Evolutionary conservation across 805 yeast species (phyloP), one percentile per base, ranked within the genome.

Genomic region (Candida verbasci): DNA sequence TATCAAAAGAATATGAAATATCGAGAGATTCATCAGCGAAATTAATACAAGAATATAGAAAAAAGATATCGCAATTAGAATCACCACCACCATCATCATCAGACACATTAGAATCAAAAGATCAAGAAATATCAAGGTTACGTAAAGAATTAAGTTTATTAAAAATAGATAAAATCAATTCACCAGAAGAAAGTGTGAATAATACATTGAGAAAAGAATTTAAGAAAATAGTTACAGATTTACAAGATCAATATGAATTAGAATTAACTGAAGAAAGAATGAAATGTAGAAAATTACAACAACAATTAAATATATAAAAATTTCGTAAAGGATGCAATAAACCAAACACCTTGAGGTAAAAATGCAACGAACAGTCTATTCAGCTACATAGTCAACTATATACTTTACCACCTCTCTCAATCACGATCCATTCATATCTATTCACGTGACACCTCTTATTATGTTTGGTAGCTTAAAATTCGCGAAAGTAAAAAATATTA

Each of bases 191-290:
- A 17, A 34, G 48, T 1, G 33, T 48, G 5, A 74, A 74, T 25
- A 72, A 80, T 0, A 78, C 82, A 3, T 60, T 83, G 56, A 65
- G 86, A 39, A 68, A 74, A 43, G 88, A 83, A 55, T 83, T 82
- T 60, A 82, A 76, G 55, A 80, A 76, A 47, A 60, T 82, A 34
- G 78, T 82, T 4, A 60, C 69, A 16, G 79, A 77, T 26, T 74
- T 82, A 39, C 85, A 80, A 43, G 74, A 70, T 31, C 76, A 69
- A 39, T 77, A 80, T 48, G 86, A 80, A 45, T 49, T 61, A 9
- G 84, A 81, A 43, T 54, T 83, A 30, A 64, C 67, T 24, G 69
- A 70, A 44, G 86, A 81, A 54, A 66, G 76, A 29, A 56, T 66
- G n/a, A 68, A 69, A 43, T 65, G 79, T 44, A 56, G 65, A 26